Base-by-base conservation (phyloP, 2,329 filamentous ascomycete species). In the Myriangium duriaei region DNA sequence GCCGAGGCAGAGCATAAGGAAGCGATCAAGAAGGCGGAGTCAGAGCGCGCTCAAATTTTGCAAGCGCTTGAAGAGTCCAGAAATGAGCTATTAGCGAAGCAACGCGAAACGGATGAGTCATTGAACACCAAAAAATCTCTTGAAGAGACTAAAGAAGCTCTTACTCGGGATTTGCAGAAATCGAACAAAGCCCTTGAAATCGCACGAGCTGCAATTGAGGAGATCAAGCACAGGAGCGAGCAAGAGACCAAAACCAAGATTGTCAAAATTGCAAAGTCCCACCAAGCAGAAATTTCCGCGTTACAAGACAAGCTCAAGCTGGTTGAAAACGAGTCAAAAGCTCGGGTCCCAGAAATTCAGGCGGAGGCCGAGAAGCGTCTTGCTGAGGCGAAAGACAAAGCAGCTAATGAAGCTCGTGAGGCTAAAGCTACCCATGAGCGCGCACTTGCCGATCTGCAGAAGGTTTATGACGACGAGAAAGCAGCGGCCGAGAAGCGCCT, bases 251-350 rank as follows among this genome's bases (percentile, higher is more conserved):
- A n/a, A n/a, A n/a, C n/a, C n/a, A n/a, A n/a, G n/a, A n/a, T n/a
- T n/a, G n/a, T n/a, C n/a, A n/a, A n/a, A n/a, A n/a, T n/a, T n/a
- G n/a, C n/a, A n/a, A n/a, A n/a, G n/a, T n/a, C n/a, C 21, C 21
- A 26, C 26, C 36, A 46, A 3, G 37, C 41, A 11, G 24, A 39
- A 11, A 32, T 46, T 10, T 29, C 29, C 7, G 33, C 41, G 7
- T 30, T 48, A 13, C 44, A 45, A 16, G 42, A 44, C 11, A 42
- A 43, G 31, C 45, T 48, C 30, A 32, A 18, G 5, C 32, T 9
- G 9, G 5, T 12, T 12, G 32, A 34, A 14, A 11, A 29, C 11
- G 26, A 37, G 16, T 41, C 42, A 31, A 32, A 40, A 16, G 31
- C 34, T 30, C 21, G 21, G 7, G 42, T 30, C 24, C 19, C 30